Percentiles rank a stretch among this genome's conserved stretches.
These are phyloP conservation scores for Perkinsus olseni DNA, from an alignment of 169 alveolate species.

Conservation along the genomic window DNA sequence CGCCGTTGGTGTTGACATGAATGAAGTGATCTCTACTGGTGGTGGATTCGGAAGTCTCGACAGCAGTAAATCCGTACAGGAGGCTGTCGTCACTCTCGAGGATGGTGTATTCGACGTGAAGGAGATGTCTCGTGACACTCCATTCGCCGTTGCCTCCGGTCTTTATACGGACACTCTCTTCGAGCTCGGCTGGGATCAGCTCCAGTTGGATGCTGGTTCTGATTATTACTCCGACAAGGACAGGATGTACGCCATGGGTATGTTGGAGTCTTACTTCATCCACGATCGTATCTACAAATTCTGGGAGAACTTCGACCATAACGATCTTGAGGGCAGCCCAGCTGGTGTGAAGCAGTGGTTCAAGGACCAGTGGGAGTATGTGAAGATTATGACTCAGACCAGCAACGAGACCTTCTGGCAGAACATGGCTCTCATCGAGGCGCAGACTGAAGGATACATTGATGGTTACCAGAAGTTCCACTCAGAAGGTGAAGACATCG, in stretches of 20 bases:
- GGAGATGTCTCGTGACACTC: slow-evolving; percentile 1
- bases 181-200: background rate
- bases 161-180: background rate
- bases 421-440: background rate
- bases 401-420: background rate
- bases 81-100: background rate
- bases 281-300: background rate
- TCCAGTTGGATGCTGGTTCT: background rate
- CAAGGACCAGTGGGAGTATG: background rate
- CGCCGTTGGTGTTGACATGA: background rate
- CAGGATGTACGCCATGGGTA: background rate
- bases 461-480: background rate
- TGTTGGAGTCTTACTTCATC: background rate
- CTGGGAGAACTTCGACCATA: background rate
- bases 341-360: slow-evolving; percentile 4
- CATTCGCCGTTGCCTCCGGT: background rate
- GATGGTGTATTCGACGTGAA: background rate
- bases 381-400: background rate
- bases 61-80: background rate
- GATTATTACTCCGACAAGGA: background rate
- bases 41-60: background rate
- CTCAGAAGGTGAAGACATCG: background rate
- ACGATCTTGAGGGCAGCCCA: background rate
- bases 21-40: background rate
- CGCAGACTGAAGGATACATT: background rate